Percentiles rank a stretch among this genome's conserved stretches.
Conservation (phyloP, 768 basidiomycete genomes). For the Obba rivulosa region DNA sequence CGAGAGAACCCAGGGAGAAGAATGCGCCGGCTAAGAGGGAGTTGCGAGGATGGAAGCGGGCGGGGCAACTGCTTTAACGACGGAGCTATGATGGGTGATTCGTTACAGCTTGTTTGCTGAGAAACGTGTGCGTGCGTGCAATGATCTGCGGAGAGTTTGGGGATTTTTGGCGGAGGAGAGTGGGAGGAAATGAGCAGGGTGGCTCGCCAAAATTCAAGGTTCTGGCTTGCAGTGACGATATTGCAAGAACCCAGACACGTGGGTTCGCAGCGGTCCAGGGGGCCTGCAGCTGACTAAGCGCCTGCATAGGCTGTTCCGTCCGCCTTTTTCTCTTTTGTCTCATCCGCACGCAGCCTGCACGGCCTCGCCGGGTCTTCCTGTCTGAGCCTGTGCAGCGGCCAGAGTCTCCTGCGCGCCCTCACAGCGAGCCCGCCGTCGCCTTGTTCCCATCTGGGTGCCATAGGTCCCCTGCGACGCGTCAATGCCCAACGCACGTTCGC, state of each 20-base stretch:
- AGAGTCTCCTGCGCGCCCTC: neutral
- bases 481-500: too few relatives aligned
- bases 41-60: constrained; percentile 8
- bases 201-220: constrained; percentile 11
- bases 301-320: too few relatives aligned
- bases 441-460: neutral
- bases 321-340: too few relatives aligned
- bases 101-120: too few relatives aligned
- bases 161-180: neutral
- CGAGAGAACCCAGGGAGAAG: neutral
- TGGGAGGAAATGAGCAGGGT: neutral
- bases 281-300: too few relatives aligned
- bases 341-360: too few relatives aligned
- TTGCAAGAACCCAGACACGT: constrained; percentile 9
- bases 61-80: constrained; percentile 9
- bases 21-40: constrained; percentile 5
- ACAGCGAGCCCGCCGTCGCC: neutral
- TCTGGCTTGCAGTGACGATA: constrained; percentile 28
- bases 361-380: too few relatives aligned
- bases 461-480: too few relatives aligned
- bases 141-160: neutral
- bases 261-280: neutral
- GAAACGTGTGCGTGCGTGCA: too few relatives aligned
- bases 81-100: neutral
- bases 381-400: too few relatives aligned